Evolutionary conservation across 257 asterid genomes (phyloP).

Genomic region (Schizonepeta tenuifolia): DNA sequence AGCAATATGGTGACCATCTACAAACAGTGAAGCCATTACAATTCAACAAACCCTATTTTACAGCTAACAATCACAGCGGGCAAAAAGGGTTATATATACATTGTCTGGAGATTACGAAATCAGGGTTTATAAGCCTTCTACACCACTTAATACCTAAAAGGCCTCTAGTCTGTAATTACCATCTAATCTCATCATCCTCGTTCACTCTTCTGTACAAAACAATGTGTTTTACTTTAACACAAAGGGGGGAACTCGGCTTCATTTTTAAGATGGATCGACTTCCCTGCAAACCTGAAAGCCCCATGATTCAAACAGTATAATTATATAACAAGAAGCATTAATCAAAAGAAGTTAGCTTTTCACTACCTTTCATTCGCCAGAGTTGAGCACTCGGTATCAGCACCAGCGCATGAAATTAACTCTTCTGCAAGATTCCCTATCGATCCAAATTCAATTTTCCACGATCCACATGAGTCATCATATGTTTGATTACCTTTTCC

Average conservation of each 20-base stretch:
- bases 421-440: constrained; percentile 54
- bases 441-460: constrained; percentile 69
- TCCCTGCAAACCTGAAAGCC: constrained; percentile 49
- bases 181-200: constrained; percentile 18
- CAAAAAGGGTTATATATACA: constrained; percentile 11
- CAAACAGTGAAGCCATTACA: too few relatives aligned
- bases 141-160: not conserved
- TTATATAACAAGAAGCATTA: not conserved
- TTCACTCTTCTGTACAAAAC: constrained; percentile 8
- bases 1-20: not conserved
- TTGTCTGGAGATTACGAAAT: not conserved
- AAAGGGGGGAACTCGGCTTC: constrained; percentile 74
- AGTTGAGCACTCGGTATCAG: constrained; percentile 29
- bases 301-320: constrained; percentile 23
- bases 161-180: constrained; percentile 20
- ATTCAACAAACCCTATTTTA: constrained; percentile 1
- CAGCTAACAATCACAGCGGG: constrained; percentile 4
- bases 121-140: not conserved
- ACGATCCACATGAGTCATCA: constrained; percentile 28
- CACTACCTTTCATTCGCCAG: constrained; percentile 43
- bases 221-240: constrained; percentile 30
- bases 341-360: not conserved
- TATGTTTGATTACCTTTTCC: constrained; percentile 33
- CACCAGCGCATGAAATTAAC: constrained; percentile 36
- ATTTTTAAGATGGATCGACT: constrained; percentile 45